Conservation (phyloP, 352 stramenopile genomes). For the Globisporangium cylindrosporum region DNA sequence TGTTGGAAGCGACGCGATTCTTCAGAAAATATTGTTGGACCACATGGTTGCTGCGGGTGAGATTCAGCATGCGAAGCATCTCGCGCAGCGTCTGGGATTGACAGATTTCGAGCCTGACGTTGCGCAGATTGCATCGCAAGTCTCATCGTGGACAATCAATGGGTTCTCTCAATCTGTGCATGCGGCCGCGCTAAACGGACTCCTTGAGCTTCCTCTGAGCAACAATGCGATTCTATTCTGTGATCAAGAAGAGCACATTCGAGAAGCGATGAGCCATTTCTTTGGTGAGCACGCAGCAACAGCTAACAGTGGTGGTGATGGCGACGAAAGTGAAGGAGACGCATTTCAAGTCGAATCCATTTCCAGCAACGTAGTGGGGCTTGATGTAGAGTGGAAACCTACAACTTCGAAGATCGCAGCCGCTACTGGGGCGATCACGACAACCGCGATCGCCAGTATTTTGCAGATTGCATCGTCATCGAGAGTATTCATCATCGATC, state of each 20-base stretch:
- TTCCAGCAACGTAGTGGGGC: conserved; percentile 29
- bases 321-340: background rate
- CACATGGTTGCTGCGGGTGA: conserved; percentile 42
- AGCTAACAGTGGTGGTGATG: background rate
- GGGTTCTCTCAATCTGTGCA: conserved; percentile 10
- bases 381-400: conserved; percentile 72
- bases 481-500: conserved; percentile 52
- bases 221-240: conserved; percentile 40
- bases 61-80: conserved; percentile 22
- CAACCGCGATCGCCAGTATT: conserved; percentile 47
- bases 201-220: conserved; percentile 25
- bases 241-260: conserved; percentile 27
- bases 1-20: conserved; percentile 46
- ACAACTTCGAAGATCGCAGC: conserved; percentile 25
- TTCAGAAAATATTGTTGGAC: conserved; percentile 48
- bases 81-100: conserved; percentile 36
- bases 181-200: conserved; percentile 9
- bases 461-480: conserved; percentile 52
- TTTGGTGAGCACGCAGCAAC: conserved; percentile 5
- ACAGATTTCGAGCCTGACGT: conserved; percentile 38
- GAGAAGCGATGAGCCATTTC: conserved; percentile 26
- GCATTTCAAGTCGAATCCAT: background rate
- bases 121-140: conserved; percentile 19
- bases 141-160: conserved; percentile 4
- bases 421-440: conserved; percentile 18